Conservation (phyloP, 2,329 filamentous ascomycete species). For the Bimuria novae-zelandiae region DNA sequence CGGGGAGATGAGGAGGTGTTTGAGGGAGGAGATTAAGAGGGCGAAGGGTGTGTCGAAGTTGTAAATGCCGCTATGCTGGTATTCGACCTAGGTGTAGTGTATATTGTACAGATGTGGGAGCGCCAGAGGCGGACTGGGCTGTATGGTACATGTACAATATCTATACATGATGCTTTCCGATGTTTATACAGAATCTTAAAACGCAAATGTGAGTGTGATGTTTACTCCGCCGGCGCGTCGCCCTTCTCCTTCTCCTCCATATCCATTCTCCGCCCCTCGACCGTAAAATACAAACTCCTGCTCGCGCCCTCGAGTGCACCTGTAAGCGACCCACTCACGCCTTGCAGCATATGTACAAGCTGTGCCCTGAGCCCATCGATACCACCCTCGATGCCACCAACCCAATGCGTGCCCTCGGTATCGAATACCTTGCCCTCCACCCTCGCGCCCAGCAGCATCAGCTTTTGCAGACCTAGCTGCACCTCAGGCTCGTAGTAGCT, state of each 20-base stretch:
- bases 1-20: constrained; percentile 50
- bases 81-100: background rate
- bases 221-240: constrained; percentile 25
- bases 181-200: constrained; percentile 12
- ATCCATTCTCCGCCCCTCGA: constrained; percentile 80
- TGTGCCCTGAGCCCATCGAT: constrained; percentile 80
- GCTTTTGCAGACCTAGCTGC: constrained; percentile 82
- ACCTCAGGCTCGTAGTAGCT: constrained; percentile 80
- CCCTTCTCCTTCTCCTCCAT: constrained; percentile 72
- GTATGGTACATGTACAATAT: constrained; percentile 23
- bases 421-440: constrained; percentile 88
- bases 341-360: constrained; percentile 79
- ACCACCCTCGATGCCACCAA: constrained; percentile 78
- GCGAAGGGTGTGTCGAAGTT: constrained; percentile 18
- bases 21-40: constrained; percentile 44
- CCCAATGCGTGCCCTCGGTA: constrained; percentile 69
- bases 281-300: constrained; percentile 82
- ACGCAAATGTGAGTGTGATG: no score
- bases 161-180: constrained; percentile 16
- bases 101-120: constrained; percentile 1
- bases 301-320: constrained; percentile 77
- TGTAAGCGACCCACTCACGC: constrained; percentile 76
- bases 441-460: constrained; percentile 83
- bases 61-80: background rate
- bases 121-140: background rate